Conservation (phyloP, 805 yeast species). For the Candida broadrunensis region DNA sequence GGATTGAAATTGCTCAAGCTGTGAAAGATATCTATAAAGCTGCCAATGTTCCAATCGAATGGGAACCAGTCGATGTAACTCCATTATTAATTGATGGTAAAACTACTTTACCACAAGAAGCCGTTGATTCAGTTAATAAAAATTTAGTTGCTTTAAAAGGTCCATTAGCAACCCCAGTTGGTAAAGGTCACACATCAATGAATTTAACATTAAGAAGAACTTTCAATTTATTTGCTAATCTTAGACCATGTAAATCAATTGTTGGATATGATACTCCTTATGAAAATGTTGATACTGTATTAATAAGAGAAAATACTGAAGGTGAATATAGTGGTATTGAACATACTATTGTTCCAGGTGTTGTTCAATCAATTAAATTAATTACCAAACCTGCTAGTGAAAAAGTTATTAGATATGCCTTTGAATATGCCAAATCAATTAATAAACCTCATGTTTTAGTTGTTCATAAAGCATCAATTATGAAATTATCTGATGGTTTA, state of each 20-base stretch:
- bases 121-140: slow-evolving; percentile 88
- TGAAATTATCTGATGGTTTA: slow-evolving; percentile 97
- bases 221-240: slow-evolving; percentile 93
- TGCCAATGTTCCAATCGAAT: slow-evolving; percentile 92
- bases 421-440: slow-evolving; percentile 89
- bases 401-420: slow-evolving; percentile 94
- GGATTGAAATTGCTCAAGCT: slow-evolving; percentile 90
- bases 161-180: slow-evolving; percentile 97
- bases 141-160: slow-evolving; percentile 96
- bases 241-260: slow-evolving; percentile 93
- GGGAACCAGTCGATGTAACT: slow-evolving; percentile 97
- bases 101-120: slow-evolving; percentile 89
- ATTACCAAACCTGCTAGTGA: slow-evolving; percentile 96
- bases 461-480: slow-evolving; percentile 97
- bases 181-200: slow-evolving; percentile 97
- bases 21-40: slow-evolving; percentile 92
- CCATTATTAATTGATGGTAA: slow-evolving; percentile 89
- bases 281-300: slow-evolving; percentile 85
- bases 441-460: slow-evolving; percentile 86
- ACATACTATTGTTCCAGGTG: slow-evolving; percentile 97
- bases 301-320: slow-evolving; percentile 98
- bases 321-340: slow-evolving; percentile 99
- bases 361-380: slow-evolving; percentile 95
- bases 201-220: slow-evolving; percentile 97
- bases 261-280: slow-evolving; percentile 92